Percentiles rank a stretch among this genome's conserved stretches.
Evolutionary conservation across 495 filamentous ascomycete species (phyloP).

Genomic region (Tuber magnatum): DNA sequence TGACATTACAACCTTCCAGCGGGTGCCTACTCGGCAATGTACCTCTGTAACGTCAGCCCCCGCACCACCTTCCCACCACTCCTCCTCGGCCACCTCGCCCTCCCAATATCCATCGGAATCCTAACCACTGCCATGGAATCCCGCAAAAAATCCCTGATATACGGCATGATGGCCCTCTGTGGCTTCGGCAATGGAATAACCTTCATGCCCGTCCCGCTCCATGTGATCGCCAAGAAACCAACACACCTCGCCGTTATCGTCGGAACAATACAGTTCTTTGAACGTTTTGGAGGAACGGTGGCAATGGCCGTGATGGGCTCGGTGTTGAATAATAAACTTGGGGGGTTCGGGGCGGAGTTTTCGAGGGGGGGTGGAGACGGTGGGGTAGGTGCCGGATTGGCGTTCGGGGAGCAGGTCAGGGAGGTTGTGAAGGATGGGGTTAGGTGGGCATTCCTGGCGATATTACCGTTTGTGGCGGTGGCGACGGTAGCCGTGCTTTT

Average conservation of each 20-base stretch:
- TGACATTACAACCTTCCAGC: constrained; percentile 10
- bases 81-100: constrained; percentile 42
- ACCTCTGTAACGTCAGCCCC: constrained; percentile 46
- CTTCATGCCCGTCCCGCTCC: constrained; percentile 41
- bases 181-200: background rate
- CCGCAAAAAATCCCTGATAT: background rate
- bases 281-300: constrained; percentile 47
- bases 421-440: too few species aligned
- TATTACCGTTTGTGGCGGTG: too few species aligned
- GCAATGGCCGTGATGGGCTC: constrained; percentile 47
- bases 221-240: constrained; percentile 45
- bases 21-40: constrained; percentile 46
- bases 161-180: background rate
- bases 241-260: constrained; percentile 42
- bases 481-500: too few species aligned
- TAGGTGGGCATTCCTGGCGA: too few species aligned
- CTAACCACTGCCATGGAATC: background rate
- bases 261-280: constrained; percentile 44
- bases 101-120: constrained; percentile 33
- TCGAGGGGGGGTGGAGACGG: too few species aligned
- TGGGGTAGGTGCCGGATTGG: too few species aligned
- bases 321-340: constrained; percentile 48
- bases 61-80: constrained; percentile 46
- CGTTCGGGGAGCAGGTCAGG: background rate
- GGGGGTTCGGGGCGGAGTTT: background rate